Evolutionary conservation across 2,329 filamentous ascomycete genomes (phyloP), one percentile per base, ranked within the genome.

Genomic region (Penicillium polonicum): DNA sequence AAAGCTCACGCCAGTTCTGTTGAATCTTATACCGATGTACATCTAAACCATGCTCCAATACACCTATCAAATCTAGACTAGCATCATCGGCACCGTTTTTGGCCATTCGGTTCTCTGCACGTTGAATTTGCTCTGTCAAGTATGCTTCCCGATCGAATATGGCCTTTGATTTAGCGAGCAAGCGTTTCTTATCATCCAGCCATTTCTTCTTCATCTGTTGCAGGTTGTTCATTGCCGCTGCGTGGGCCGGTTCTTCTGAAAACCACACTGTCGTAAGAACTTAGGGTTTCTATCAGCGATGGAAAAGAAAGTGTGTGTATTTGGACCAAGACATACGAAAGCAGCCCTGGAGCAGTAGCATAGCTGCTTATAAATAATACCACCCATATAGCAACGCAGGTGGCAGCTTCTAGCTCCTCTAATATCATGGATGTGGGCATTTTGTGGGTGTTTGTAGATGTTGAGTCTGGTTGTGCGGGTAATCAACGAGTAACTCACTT

Each of bases 361-460:
- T 1, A 0, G 6, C 4, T 48, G 19, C 4, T 2, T 48, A 33
- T 21, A 0, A 1, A 0, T 23, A 33, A 3, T 3, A 23, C 7
- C 7, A 35, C 13, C 19, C 8, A 33, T 35, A 33, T 10, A 23
- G 13, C 19, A 23, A 15, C 1, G 27, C 12, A 23, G 19, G 2
- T 10, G n/a, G 44, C 19, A 23, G 2, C 1, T 6, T 21, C 29
- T 33, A 35, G 19, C 4, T 4, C 4, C 1, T 1, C 1, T 9
- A 12, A 23, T 23, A 48, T 35, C 29, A 5, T 3, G 31, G 15
- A 13, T 13, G 31, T 33, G 5, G 5, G 31, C 31, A 33, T 15
- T 5, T 21, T 17, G 19, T 46, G n/a, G 9, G 17, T 29, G 9
- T 13, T 33, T 13, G 12, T 33, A 33, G 19, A 4, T 33, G 12